Conservation (phyloP, 1,284 basidiomycete species). For the Sporisorium scitamineum region DNA sequence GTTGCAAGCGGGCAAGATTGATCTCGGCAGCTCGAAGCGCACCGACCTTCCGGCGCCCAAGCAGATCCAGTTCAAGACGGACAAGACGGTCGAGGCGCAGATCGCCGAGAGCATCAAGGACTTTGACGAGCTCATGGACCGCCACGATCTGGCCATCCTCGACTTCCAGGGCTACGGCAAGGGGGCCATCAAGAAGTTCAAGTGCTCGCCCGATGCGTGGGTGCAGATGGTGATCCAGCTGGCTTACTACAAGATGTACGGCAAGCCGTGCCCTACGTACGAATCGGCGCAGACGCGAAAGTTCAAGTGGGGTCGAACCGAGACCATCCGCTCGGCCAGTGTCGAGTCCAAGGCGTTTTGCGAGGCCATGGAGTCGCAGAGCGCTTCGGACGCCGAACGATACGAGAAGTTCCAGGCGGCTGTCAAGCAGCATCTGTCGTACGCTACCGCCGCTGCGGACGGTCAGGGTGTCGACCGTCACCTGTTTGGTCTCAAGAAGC, state of each 20-base stretch:
- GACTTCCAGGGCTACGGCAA: constrained; percentile 95
- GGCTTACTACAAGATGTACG: constrained; percentile 86
- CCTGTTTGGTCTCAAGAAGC: constrained; percentile 88
- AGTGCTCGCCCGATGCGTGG: constrained; percentile 91
- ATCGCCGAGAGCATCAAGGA: constrained; percentile 75
- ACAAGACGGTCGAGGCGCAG: constrained; percentile 73
- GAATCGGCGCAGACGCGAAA: constrained; percentile 95
- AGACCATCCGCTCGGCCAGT: constrained; percentile 89
- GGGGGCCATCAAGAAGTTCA: constrained; percentile 86
- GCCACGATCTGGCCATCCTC: constrained; percentile 84
- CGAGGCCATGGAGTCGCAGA: constrained; percentile 83
- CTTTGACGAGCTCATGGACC: constrained; percentile 81
- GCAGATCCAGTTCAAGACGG: constrained; percentile 81
- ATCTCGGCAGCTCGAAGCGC: constrained; percentile 73
- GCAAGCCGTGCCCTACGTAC: constrained; percentile 85
- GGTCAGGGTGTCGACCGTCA: constrained; percentile 96
- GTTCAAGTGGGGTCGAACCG: constrained; percentile 89
- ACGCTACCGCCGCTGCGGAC: constrained; percentile 89
- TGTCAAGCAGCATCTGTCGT: constrained; percentile 84
- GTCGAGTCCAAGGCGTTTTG: constrained; percentile 86
- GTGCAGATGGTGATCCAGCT: constrained; percentile 95
- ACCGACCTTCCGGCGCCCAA: constrained; percentile 75
- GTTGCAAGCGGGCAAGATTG: constrained; percentile 81
- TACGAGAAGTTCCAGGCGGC: constrained; percentile 82
- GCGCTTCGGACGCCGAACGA: constrained; percentile 74